phyloP scores from a whole-genome alignment of 805 yeast genomes.

The Nakazawaea wyomingensis region DNA sequence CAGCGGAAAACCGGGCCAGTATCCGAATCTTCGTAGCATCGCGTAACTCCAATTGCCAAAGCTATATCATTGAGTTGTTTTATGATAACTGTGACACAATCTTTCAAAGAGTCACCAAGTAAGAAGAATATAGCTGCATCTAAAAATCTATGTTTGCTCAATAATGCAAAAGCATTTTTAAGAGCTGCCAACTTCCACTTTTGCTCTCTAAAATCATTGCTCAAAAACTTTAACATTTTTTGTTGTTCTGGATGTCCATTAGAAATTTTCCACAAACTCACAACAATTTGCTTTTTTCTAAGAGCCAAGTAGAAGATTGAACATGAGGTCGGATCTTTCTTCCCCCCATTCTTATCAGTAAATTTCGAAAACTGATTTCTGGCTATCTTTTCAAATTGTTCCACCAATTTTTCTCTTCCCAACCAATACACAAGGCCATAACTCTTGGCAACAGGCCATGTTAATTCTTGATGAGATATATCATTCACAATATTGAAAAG shows the following conservation, averaged over 20 bases:
- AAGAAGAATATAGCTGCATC: slow-evolving; percentile 90
- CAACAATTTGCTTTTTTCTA: slow-evolving; percentile 65
- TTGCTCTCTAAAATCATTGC: slow-evolving; percentile 66
- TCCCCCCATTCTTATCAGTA: slow-evolving; percentile 35
- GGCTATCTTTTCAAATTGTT: slow-evolving; percentile 64
- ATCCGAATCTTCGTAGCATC: slow-evolving; percentile 62
- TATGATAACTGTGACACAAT: slow-evolving; percentile 70
- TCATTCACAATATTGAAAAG: slow-evolving; percentile 45
- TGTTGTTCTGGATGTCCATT: slow-evolving; percentile 73
- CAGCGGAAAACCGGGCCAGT: slow-evolving; percentile 46
- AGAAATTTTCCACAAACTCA: slow-evolving; percentile 80
- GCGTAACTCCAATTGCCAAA: slow-evolving; percentile 75
- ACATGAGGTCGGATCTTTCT: slow-evolving; percentile 66
- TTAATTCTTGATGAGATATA: slow-evolving; percentile 37
- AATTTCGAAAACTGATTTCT: slow-evolving; percentile 52
- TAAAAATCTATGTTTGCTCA: slow-evolving; percentile 80
- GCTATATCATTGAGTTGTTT: slow-evolving; percentile 62
- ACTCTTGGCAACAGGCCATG: slow-evolving; percentile 57
- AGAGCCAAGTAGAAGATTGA: slow-evolving; percentile 76
- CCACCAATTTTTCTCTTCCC: slow-evolving; percentile 37
- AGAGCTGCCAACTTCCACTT: slow-evolving; percentile 87
- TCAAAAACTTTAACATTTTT: slow-evolving; percentile 73
- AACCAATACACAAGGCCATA: slow-evolving; percentile 75
- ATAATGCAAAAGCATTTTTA: slow-evolving; percentile 85
- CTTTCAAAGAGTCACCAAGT: slow-evolving; percentile 68